Conservation (phyloP, 2,329 filamentous ascomycete genomes). For the Ceratocystis harringtonii region DNA sequence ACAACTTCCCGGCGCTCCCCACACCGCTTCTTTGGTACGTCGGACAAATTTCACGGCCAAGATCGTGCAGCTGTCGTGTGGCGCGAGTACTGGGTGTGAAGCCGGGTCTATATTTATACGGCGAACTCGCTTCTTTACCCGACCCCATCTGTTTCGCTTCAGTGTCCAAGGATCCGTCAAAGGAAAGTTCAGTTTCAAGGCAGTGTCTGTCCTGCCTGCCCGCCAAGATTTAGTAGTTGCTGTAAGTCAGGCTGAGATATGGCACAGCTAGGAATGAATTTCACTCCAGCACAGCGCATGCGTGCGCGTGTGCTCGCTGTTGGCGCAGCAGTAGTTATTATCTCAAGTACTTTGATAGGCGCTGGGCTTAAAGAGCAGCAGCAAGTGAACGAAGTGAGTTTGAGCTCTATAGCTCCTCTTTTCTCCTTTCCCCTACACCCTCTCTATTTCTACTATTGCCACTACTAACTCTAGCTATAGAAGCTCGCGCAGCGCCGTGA, state of each 20-base stretch:
- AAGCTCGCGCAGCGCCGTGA: constrained; percentile 27
- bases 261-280: background rate
- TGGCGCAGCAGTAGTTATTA: constrained; percentile 32
- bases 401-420: background rate
- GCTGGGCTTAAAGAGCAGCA: constrained; percentile 35
- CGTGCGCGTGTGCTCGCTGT: constrained; percentile 25
- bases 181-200: background rate
- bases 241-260: background rate
- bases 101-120: background rate
- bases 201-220: background rate
- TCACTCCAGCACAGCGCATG: constrained; percentile 4
- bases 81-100: constrained; percentile 15
- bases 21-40: background rate
- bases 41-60: background rate
- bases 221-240: background rate
- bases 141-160: background rate
- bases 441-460: background rate
- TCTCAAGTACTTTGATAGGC: constrained; percentile 34
- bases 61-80: constrained; percentile 7
- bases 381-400: constrained; percentile 31
- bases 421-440: background rate
- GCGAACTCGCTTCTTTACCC: background rate
- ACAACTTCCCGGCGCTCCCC: background rate
- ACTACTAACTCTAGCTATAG: constrained; percentile 17
- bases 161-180: background rate